phyloP scores from a whole-genome alignment of 306 rosid genomes.

The Cucumis sativus region DNA sequence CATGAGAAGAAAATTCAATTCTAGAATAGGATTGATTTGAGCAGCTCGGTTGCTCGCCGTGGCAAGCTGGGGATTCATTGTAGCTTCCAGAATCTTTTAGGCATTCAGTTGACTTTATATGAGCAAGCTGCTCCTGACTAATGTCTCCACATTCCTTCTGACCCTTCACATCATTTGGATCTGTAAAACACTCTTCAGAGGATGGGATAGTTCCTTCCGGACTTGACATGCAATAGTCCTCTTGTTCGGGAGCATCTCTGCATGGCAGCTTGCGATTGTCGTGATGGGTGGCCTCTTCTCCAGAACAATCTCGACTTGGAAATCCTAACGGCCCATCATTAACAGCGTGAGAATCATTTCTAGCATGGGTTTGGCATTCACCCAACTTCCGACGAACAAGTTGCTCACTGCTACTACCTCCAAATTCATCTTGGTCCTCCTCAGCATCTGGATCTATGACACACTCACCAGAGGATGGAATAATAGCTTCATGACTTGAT shows the following conservation, averaged over 20 bases:
- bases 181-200: not conserved
- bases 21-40: slow-evolving; percentile 1
- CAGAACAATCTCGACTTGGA: not conserved
- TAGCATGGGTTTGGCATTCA: not conserved
- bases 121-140: not conserved
- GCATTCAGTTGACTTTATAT: not conserved
- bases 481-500: slow-evolving; percentile 11
- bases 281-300: not conserved
- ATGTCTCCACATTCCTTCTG: not conserved
- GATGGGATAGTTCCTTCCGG: not conserved
- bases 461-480: slow-evolving; percentile 8
- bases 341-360: not conserved
- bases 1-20: not conserved
- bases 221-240: slow-evolving; percentile 20
- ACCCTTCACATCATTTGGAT: not conserved
- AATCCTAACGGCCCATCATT: not conserved
- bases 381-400: not conserved
- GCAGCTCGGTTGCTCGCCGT: not conserved
- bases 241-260: slow-evolving; percentile 15
- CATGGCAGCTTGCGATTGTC: not conserved
- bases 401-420: not conserved
- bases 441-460: not conserved
- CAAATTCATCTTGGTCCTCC: not conserved
- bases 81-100: not conserved
- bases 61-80: not conserved